Conservation (phyloP, 2,329 filamentous ascomycete species). For the Stagonosporopsis rhizophila region DNA sequence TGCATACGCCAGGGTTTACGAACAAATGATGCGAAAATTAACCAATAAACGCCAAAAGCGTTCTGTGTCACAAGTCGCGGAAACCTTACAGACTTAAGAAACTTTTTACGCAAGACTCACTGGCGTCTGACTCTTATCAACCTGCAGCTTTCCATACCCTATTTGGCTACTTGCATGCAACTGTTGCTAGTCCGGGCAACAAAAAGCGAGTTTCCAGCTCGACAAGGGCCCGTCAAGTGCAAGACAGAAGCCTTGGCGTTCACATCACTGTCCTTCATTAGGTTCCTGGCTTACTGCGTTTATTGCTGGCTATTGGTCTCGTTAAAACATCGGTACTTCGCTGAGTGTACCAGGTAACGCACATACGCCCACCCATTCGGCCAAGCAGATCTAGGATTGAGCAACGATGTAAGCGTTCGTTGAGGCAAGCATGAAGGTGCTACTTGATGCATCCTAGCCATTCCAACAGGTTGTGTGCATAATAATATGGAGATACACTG, state of each 20-base stretch:
- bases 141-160: constrained; percentile 17
- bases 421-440: not conserved
- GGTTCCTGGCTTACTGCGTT: not conserved
- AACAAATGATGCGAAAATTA: not conserved
- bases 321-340: not conserved
- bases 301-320: not conserved
- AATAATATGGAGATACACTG: not conserved
- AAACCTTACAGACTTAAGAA: not conserved
- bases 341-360: not conserved
- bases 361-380: not conserved
- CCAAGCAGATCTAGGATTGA: not conserved
- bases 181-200: constrained; percentile 25
- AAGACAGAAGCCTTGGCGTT: not conserved
- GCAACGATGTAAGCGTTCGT: not conserved
- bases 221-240: constrained; percentile 8
- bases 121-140: constrained; percentile 12
- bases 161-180: constrained; percentile 25
- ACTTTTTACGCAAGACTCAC: not conserved
- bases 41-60: constrained; percentile 13
- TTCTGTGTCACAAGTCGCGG: constrained; percentile 1
- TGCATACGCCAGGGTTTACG: not conserved
- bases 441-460: not conserved
- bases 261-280: not conserved
- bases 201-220: constrained; percentile 27
- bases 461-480: not conserved